These are phyloP conservation scores for Penicillium sp. DNA, from an alignment of 2,329 filamentous ascomycete genomes.

Conservation along the genomic window DNA sequence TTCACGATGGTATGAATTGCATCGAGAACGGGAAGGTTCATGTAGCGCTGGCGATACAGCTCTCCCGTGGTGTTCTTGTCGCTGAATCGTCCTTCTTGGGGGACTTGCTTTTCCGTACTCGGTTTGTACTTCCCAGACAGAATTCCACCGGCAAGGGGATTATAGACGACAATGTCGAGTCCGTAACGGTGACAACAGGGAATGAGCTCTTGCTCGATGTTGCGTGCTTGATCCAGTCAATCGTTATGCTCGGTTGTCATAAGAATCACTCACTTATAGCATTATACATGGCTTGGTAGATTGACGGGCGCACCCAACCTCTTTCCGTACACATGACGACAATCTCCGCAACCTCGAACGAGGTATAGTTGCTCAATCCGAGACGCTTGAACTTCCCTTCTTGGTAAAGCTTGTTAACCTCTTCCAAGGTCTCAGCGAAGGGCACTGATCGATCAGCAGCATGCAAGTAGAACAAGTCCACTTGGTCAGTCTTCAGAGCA, in stretches of 20 bases:
- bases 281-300: conserved; percentile 41
- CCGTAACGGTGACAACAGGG: conserved; percentile 46
- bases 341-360: conserved; percentile 31
- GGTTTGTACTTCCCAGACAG: conserved; percentile 42
- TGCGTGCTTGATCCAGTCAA: conserved; percentile 24
- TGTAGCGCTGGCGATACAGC: conserved; percentile 4
- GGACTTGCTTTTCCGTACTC: background rate
- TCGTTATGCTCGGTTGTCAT: background rate
- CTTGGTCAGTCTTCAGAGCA: conserved; percentile 42
- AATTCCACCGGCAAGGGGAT: conserved; percentile 50
- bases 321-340: conserved; percentile 30
- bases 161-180: conserved; percentile 45
- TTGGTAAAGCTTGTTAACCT: conserved; percentile 35
- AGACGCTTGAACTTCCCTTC: conserved; percentile 36
- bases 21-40: background rate
- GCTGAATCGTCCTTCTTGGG: background rate
- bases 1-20: background rate
- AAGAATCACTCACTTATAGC: conserved; percentile 22
- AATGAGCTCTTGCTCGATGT: conserved; percentile 45
- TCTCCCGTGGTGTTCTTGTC: background rate
- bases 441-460: conserved; percentile 4
- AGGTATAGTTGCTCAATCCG: conserved; percentile 37
- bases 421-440: conserved; percentile 22
- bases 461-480: conserved; percentile 44
- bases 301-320: conserved; percentile 32